These are phyloP conservation scores for Nicotiana rustica DNA, from an alignment of 305 asterid genomes.

Conservation along the genomic window DNA sequence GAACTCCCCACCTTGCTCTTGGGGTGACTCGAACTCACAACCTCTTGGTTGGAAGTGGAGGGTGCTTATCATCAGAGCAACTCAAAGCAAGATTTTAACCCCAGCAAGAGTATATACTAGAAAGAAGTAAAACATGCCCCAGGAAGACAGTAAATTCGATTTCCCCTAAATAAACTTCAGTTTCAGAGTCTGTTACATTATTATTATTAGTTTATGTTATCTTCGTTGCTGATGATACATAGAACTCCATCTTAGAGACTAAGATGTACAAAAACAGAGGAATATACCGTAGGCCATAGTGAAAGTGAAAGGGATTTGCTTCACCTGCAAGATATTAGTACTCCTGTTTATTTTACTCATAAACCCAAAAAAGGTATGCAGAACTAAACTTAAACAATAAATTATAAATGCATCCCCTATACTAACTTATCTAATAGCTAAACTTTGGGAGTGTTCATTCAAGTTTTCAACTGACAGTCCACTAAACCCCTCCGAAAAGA, in stretches of 20 bases:
- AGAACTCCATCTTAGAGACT: not conserved
- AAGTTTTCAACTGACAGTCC: not conserved
- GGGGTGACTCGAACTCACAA: too few relatives aligned
- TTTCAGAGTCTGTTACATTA: not conserved
- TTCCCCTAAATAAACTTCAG: not conserved
- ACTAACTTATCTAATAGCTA: not conserved
- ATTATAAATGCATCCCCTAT: not conserved
- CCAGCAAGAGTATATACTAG: slow-evolving; percentile 5
- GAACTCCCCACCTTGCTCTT: too few relatives aligned
- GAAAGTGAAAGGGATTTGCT: slow-evolving; percentile 1
- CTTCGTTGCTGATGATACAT: not conserved
- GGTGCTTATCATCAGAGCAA: not conserved
- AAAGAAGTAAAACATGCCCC: not conserved
- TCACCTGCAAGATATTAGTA: not conserved
- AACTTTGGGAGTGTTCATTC: not conserved
- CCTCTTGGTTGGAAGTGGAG: too few relatives aligned
- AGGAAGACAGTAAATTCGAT: not conserved
- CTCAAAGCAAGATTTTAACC: slow-evolving; percentile 18
- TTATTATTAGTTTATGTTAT: not conserved
- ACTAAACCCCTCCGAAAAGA: not conserved
- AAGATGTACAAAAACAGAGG: slow-evolving; percentile 1
- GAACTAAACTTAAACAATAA: not conserved
- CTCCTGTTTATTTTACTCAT: not conserved
- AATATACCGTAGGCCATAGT: not conserved
- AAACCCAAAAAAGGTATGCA: not conserved